phyloP scores from a whole-genome alignment of 225 moss, liverwort and hornwort species.

The Climacium dendroides region DNA sequence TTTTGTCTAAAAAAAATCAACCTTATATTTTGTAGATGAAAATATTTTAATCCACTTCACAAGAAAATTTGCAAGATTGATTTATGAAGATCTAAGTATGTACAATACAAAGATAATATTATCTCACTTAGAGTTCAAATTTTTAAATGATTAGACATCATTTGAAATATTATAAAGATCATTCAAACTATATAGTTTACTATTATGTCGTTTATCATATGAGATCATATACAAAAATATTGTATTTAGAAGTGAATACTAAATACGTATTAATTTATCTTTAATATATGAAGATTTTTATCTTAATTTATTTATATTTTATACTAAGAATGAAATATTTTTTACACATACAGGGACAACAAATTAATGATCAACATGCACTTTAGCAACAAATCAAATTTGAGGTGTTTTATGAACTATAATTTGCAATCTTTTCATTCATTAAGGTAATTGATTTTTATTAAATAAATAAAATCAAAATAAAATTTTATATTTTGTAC shows the following conservation, averaged over 20 bases:
- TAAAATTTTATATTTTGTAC: too few relatives aligned
- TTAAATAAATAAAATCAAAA: not conserved
- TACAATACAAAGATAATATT: too few relatives aligned
- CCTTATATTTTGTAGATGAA: not conserved
- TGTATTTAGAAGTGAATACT: not conserved
- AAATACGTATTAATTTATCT: rapidly evolving
- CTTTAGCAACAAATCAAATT: not conserved
- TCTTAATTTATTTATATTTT: not conserved
- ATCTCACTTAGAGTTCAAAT: not conserved
- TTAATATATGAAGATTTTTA: not conserved
- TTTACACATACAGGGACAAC: not conserved
- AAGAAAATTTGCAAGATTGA: not conserved
- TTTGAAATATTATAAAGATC: not conserved
- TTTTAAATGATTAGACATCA: not conserved
- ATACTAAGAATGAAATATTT: not conserved
- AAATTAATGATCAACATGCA: not conserved
- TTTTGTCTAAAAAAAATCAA: not conserved
- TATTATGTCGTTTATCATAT: not conserved
- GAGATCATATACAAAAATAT: not conserved
- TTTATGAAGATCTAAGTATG: too few relatives aligned
- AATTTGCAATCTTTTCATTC: not conserved
- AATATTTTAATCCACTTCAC: not conserved
- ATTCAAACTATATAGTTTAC: too few relatives aligned
- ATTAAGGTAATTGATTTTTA: not conserved
- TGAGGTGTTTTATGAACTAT: not conserved